A percentile compares a stretch with the other conserved stretches of the same genome.
These are phyloP conservation scores for Aspergillus fructus DNA, from an alignment of 2,329 filamentous ascomycete genomes.

Conservation along the genomic window DNA sequence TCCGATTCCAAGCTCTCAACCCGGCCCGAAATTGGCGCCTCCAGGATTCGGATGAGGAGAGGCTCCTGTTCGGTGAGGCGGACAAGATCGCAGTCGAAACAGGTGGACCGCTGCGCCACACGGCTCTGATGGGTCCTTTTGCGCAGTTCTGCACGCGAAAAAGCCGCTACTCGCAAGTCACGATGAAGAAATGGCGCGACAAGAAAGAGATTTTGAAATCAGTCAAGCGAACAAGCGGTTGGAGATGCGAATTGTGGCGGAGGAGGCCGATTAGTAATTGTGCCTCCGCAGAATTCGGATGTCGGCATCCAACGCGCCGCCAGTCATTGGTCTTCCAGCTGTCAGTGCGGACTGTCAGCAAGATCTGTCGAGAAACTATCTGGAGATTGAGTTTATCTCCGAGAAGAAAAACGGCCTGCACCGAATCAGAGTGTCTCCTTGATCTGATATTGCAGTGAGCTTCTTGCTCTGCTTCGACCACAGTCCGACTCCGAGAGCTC, in stretches of 20 bases:
- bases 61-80: neutral
- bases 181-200: neutral
- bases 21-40: neutral
- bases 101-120: neutral
- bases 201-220: neutral
- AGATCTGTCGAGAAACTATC: neutral
- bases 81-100: neutral
- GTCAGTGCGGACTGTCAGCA: neutral
- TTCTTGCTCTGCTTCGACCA: too few species aligned
- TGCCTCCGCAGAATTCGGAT: neutral
- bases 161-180: neutral
- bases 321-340: too few species aligned
- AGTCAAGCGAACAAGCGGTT: neutral
- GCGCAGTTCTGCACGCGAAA: neutral
- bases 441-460: neutral
- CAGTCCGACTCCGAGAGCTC: neutral
- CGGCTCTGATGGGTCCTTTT: neutral
- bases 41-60: neutral
- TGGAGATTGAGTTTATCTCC: neutral
- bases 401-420: neutral
- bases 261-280: neutral
- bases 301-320: neutral
- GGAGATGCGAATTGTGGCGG: slow-evolving; percentile 1
- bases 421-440: neutral
- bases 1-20: neutral